phyloP scores from a whole-genome alignment of 495 filamentous ascomycete genomes.

The Rhizodiscina lignyota region DNA sequence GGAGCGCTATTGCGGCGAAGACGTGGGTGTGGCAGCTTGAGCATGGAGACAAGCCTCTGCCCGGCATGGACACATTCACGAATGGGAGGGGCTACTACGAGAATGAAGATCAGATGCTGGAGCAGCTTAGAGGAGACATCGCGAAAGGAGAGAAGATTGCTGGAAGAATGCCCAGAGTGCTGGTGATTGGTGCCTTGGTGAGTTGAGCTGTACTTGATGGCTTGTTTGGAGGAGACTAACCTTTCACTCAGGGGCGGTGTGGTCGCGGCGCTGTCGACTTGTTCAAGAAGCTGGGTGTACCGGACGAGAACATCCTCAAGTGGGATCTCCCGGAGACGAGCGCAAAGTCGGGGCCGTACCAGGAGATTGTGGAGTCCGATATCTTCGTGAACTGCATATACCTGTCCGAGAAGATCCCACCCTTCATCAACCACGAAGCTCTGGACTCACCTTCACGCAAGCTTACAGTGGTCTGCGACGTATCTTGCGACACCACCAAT shows the following conservation, averaged over 20 bases:
- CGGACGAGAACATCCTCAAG: slow-evolving; percentile 57
- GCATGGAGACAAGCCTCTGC: slow-evolving; percentile 47
- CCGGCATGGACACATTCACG: slow-evolving; percentile 38
- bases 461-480: slow-evolving; percentile 78
- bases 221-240: too few relatives aligned
- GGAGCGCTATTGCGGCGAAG: slow-evolving; percentile 15
- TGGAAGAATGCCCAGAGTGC: slow-evolving; percentile 32
- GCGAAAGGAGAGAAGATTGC: slow-evolving; percentile 37
- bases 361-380: slow-evolving; percentile 7
- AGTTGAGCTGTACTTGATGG: too few relatives aligned
- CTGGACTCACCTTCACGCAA: slow-evolving; percentile 52
- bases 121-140: slow-evolving; percentile 53
- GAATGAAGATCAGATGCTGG: slow-evolving; percentile 56
- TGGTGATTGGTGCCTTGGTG: slow-evolving; percentile 53
- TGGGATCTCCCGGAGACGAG: slow-evolving; percentile 93
- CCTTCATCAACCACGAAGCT: slow-evolving; percentile 55
- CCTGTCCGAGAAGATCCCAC: slow-evolving; percentile 48
- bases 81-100: slow-evolving; percentile 35
- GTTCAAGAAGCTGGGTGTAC: slow-evolving; percentile 57
- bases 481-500: slow-evolving; percentile 54
- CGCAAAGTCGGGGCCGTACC: slow-evolving; percentile 62
- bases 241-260: slow-evolving; percentile 78
- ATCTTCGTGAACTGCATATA: slow-evolving; percentile 51
- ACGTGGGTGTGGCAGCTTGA: slow-evolving; percentile 80
- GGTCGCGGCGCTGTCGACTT: slow-evolving; percentile 73